A percentile compares a stretch with the other conserved stretches of the same genome.
These are phyloP conservation scores for Canavalia ensiformis DNA, from an alignment of 306 rosid genomes.

Conservation along the genomic window DNA sequence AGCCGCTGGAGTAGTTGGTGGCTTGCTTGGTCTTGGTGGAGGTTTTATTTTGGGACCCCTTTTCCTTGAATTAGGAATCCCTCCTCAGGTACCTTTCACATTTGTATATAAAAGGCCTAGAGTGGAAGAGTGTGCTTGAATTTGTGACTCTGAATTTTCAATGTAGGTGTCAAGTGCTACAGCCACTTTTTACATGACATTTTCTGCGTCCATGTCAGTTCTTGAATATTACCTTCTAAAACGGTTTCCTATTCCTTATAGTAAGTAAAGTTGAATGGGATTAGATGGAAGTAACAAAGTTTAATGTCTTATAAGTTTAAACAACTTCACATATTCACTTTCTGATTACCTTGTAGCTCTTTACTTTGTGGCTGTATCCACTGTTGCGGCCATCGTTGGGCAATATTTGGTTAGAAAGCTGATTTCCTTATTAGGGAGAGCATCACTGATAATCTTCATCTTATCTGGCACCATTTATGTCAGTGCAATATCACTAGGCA, in stretches of 20 bases:
- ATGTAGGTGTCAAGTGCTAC: constrained; percentile 77
- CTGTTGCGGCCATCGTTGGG: constrained; percentile 66
- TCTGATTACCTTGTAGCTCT: constrained; percentile 56
- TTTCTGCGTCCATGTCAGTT: constrained; percentile 82
- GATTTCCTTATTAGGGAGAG: constrained; percentile 62
- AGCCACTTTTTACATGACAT: constrained; percentile 73
- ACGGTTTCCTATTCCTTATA: constrained; percentile 74
- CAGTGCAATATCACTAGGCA: constrained; percentile 63
- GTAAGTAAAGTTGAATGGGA: constrained; percentile 44
- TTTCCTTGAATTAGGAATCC: constrained; percentile 71
- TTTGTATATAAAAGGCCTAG: not conserved
- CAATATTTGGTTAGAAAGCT: constrained; percentile 66
- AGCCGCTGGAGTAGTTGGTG: constrained; percentile 72
- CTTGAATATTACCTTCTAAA: constrained; percentile 73
- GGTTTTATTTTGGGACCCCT: constrained; percentile 85
- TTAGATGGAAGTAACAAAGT: not conserved
- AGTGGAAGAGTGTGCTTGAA: not conserved
- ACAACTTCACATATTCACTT: constrained; percentile 29
- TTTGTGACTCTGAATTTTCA: not conserved
- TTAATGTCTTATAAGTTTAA: not conserved
- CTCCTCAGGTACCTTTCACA: constrained; percentile 65
- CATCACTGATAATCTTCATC: constrained; percentile 74
- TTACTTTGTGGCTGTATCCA: constrained; percentile 64
- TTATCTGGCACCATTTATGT: constrained; percentile 63
- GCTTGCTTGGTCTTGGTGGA: constrained; percentile 80